phyloP scores from a whole-genome alignment of 31 red algal species.

The Asparagopsis taxiformis region DNA sequence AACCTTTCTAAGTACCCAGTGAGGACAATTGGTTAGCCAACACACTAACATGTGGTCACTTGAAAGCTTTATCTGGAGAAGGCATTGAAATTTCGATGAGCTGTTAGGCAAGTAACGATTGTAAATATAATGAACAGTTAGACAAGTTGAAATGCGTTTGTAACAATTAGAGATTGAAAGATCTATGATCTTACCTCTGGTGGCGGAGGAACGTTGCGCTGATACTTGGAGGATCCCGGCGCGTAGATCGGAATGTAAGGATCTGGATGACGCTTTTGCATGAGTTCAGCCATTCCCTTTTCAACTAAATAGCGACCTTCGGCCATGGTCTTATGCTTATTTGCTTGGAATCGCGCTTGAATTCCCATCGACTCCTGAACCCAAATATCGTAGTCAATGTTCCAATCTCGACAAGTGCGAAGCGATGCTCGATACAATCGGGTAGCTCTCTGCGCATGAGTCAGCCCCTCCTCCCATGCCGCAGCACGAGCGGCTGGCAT shows the following conservation, averaged over 20 bases:
- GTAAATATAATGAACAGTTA: too few relatives aligned
- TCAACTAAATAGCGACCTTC: conserved; percentile 79
- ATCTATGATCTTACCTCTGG: too few relatives aligned
- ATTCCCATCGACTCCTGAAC: conserved; percentile 42
- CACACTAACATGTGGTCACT: too few relatives aligned
- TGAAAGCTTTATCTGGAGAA: too few relatives aligned
- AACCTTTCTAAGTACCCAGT: too few relatives aligned
- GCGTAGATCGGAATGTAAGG: conserved; percentile 76
- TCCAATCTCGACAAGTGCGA: conserved; percentile 88
- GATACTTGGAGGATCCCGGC: conserved; percentile 71
- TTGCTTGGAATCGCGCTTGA: conserved; percentile 67
- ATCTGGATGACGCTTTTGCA: conserved; percentile 74
- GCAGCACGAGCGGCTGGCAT: conserved; percentile 82
- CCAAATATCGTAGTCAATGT: conserved; percentile 82
- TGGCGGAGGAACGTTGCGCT: conserved; percentile 89
- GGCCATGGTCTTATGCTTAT: conserved; percentile 60
- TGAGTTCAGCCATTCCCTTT: conserved; percentile 59
- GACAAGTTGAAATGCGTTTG: too few relatives aligned
- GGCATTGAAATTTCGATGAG: too few relatives aligned
- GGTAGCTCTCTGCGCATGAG: conserved; percentile 78
- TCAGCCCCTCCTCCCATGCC: conserved; percentile 69
- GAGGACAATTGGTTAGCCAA: too few relatives aligned
- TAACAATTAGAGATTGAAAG: too few relatives aligned
- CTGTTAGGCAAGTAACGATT: too few relatives aligned
- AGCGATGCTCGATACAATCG: conserved; percentile 88